These are phyloP conservation scores for Penicillium lividum DNA, from an alignment of 495 filamentous ascomycete genomes.

Conservation along the genomic window DNA sequence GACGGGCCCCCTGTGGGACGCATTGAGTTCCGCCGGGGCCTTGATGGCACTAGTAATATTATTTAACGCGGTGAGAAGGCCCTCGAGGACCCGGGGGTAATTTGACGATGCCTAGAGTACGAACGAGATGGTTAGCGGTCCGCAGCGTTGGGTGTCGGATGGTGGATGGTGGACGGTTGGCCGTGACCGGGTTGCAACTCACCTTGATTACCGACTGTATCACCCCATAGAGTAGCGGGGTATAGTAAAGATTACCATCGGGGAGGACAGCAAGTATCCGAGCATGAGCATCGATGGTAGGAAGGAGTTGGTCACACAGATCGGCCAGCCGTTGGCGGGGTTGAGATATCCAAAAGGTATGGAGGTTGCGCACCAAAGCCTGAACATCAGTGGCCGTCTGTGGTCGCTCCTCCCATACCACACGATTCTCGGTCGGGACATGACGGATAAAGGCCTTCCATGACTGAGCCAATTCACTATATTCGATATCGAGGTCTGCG, in stretches of 20 bases:
- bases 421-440: conserved; percentile 34
- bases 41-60: conserved; percentile 44
- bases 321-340: conserved; percentile 34
- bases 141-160: not conserved
- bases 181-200: conserved; percentile 8
- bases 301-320: conserved; percentile 39
- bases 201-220: conserved; percentile 51
- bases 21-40: conserved; percentile 20
- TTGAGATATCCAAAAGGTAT: conserved; percentile 34
- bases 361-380: conserved; percentile 30
- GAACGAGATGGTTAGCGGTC: not conserved
- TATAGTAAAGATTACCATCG: conserved; percentile 35
- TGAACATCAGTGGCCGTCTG: conserved; percentile 37
- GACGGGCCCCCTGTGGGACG: conserved; percentile 30
- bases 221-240: conserved; percentile 46
- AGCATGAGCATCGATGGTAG: conserved; percentile 40
- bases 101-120: conserved; percentile 42
- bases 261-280: conserved; percentile 38
- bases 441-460: conserved; percentile 45
- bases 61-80: conserved; percentile 41
- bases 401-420: conserved; percentile 36
- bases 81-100: conserved; percentile 48
- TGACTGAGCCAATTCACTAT: conserved; percentile 43
- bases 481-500: conserved; percentile 47
- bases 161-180: not conserved